Percentiles rank a stretch among this genome's conserved stretches.
Evolutionary conservation across 1,139 yeast genomes (phyloP).

Genomic region (Yamadazyma sp.): DNA sequence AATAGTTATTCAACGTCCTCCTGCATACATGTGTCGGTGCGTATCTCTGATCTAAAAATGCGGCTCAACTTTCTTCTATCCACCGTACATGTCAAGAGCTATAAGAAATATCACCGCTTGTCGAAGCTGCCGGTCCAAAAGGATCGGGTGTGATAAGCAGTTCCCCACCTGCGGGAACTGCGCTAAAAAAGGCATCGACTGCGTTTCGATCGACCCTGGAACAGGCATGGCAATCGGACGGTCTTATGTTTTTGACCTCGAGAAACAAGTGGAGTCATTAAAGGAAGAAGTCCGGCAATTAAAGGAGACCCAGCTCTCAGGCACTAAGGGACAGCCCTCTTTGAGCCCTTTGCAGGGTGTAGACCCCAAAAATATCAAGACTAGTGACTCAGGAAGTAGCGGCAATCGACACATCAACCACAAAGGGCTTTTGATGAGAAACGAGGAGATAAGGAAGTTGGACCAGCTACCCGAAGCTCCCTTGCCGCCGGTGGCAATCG

Average conservation of each 20-base stretch:
- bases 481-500: conserved; percentile 68
- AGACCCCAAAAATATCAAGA: background rate
- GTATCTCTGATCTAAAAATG: no score
- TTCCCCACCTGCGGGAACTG: conserved; percentile 70
- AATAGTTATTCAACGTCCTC: no score
- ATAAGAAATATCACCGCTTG: conserved; percentile 10
- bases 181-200: conserved; percentile 65
- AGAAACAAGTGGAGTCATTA: conserved; percentile 15
- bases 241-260: conserved; percentile 66
- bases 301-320: conserved; percentile 5
- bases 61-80: background rate
- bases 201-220: conserved; percentile 81
- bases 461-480: conserved; percentile 3
- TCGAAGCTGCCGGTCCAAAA: conserved; percentile 11
- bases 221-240: conserved; percentile 84
- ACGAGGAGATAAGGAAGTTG: conserved; percentile 3
- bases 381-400: conserved; percentile 7
- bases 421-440: conserved; percentile 8
- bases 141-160: conserved; percentile 15
- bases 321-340: no score
- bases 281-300: conserved; percentile 13
- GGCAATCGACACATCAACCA: conserved; percentile 5
- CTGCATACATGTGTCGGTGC: no score
- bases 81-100: background rate
- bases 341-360: background rate